A percentile compares a stretch with the other conserved stretches of the same genome.
Conservation (phyloP, 2,329 filamentous ascomycete genomes). For the Botrytis pseudocinerea region DNA sequence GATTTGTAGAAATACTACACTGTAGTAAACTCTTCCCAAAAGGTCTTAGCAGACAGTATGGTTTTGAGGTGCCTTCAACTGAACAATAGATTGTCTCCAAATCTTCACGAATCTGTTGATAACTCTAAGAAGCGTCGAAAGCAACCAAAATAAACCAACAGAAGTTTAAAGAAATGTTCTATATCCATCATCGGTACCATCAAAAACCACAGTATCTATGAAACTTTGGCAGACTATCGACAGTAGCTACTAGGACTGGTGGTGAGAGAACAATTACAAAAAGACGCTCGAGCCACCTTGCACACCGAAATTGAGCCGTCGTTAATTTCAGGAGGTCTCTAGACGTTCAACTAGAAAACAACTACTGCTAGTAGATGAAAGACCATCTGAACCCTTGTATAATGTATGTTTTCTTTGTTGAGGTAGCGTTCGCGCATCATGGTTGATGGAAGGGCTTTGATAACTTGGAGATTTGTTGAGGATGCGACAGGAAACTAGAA, state of each 20-base stretch:
- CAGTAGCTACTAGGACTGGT: not conserved
- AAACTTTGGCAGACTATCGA: not conserved
- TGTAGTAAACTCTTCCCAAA: not conserved
- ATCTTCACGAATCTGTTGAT: not conserved
- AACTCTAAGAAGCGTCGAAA: not conserved
- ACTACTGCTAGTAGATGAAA: not conserved
- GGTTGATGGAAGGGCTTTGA: no score
- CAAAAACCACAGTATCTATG: not conserved
- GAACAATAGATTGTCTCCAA: not conserved
- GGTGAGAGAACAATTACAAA: no score
- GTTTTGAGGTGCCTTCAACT: not conserved
- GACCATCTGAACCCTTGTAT: not conserved
- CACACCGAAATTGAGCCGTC: not conserved
- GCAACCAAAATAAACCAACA: not conserved
- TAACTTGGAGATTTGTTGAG: not conserved
- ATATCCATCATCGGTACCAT: not conserved
- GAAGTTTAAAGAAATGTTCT: not conserved
- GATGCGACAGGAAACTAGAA: not conserved
- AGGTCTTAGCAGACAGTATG: not conserved
- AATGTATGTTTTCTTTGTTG: not conserved
- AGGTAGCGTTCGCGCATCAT: not conserved
- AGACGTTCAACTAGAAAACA: not conserved
- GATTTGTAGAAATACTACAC: not conserved
- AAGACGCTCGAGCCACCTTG: not conserved
- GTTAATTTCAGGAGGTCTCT: constrained; percentile 5